A percentile compares a stretch with the other conserved stretches of the same genome.
Conservation (phyloP, 2,329 filamentous ascomycete species). For the Malbranchea zuffiana region DNA sequence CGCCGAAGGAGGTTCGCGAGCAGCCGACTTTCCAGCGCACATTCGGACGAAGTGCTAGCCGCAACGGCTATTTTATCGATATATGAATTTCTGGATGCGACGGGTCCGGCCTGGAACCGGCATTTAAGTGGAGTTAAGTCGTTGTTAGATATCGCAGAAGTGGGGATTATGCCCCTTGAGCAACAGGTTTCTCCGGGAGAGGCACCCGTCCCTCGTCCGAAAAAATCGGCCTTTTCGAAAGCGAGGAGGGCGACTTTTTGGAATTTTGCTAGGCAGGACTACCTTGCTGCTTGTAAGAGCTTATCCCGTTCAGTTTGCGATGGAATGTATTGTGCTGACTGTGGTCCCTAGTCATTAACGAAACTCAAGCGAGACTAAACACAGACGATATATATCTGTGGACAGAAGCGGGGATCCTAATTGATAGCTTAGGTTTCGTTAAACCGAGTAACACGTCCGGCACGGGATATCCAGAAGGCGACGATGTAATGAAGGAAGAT, state of each 20-base stretch:
- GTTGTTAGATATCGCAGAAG: slow-evolving; percentile 41
- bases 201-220: slow-evolving; percentile 21
- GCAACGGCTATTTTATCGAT: slow-evolving; percentile 57
- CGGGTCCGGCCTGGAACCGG: slow-evolving; percentile 50
- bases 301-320: neutral
- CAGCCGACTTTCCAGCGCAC: slow-evolving; percentile 33
- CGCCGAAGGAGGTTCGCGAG: slow-evolving; percentile 33
- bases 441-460: slow-evolving; percentile 31
- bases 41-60: slow-evolving; percentile 50
- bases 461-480: slow-evolving; percentile 26
- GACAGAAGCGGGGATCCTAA: slow-evolving; percentile 51
- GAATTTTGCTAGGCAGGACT: slow-evolving; percentile 57
- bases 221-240: slow-evolving; percentile 39
- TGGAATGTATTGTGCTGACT: neutral
- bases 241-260: slow-evolving; percentile 52
- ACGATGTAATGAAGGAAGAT: slow-evolving; percentile 48
- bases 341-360: slow-evolving; percentile 40
- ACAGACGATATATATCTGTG: slow-evolving; percentile 52
- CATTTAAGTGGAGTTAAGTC: slow-evolving; percentile 57
- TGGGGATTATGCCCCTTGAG: slow-evolving; percentile 32
- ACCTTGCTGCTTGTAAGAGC: slow-evolving; percentile 49
- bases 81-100: slow-evolving; percentile 58
- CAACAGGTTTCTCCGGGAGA: slow-evolving; percentile 35
- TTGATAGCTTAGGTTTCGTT: slow-evolving; percentile 44
- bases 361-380: slow-evolving; percentile 49